These are phyloP conservation scores for Ganoderma sinense DNA, from an alignment of 1,284 basidiomycete species.

Conservation along the genomic window DNA sequence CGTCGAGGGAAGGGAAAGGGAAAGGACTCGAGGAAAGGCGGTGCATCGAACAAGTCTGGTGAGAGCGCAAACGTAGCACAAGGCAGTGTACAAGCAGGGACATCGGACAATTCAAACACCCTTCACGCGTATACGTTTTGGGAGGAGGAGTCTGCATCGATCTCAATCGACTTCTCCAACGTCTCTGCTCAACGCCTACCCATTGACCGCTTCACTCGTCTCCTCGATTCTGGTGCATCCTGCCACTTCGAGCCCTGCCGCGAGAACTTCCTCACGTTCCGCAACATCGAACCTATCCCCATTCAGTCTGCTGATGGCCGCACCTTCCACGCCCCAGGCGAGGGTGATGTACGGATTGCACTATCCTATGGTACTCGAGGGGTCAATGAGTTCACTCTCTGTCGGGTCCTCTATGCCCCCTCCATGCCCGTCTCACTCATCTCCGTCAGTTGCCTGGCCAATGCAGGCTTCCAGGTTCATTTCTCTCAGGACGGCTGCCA, in stretches of 20 bases:
- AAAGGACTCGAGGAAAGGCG: too few species aligned
- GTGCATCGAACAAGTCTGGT: too few species aligned
- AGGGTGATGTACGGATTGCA: background rate
- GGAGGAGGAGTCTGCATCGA: slow-evolving; percentile 17
- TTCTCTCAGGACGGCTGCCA: slow-evolving; percentile 23
- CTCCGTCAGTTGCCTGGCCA: slow-evolving; percentile 36
- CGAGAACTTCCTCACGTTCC: slow-evolving; percentile 16
- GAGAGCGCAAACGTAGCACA: too few species aligned
- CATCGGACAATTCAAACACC: too few species aligned
- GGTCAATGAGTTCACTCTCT: slow-evolving; percentile 1
- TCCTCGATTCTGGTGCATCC: slow-evolving; percentile 17
- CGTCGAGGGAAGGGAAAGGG: slow-evolving; percentile 19
- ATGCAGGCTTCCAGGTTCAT: slow-evolving; percentile 29
- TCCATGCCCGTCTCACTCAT: slow-evolving; percentile 43
- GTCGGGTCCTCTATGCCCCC: slow-evolving; percentile 42
- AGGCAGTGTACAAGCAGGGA: too few species aligned
- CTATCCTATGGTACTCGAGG: background rate
- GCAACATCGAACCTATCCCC: slow-evolving; percentile 11
- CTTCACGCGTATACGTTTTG: slow-evolving; percentile 12
- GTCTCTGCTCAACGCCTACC: slow-evolving; percentile 7
- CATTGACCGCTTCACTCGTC: slow-evolving; percentile 7
- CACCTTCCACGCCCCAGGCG: background rate
- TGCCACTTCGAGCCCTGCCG: slow-evolving; percentile 20
- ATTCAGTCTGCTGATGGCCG: slow-evolving; percentile 17
- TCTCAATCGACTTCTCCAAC: slow-evolving; percentile 21